These are phyloP conservation scores for Botrytis elliptica DNA, from an alignment of 2,329 filamentous ascomycete species.

Conservation along the genomic window DNA sequence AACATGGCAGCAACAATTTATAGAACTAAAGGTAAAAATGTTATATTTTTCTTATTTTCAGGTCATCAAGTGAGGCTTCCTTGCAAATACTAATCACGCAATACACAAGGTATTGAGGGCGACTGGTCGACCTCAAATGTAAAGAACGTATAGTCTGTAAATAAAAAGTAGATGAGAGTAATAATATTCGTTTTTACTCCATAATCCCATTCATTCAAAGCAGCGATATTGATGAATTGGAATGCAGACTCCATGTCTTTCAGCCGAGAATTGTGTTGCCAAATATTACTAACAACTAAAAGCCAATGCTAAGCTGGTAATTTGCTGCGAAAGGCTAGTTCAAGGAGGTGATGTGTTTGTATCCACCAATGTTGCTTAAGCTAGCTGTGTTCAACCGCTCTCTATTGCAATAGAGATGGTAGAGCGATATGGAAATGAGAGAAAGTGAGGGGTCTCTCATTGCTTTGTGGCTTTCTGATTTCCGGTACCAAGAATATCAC, in stretches of 20 bases:
- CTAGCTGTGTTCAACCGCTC: not conserved
- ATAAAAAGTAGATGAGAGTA: not conserved
- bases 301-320: not conserved
- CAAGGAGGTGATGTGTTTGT: not conserved
- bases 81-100: not conserved
- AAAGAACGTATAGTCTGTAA: too few species aligned
- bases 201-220: not conserved
- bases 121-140: too few species aligned
- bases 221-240: not conserved
- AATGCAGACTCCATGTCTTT: too few species aligned
- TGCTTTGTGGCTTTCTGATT: conserved; percentile 10
- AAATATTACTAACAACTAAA: not conserved
- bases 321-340: not conserved
- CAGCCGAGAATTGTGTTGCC: too few species aligned
- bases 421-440: too few species aligned
- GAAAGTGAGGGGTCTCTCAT: not conserved
- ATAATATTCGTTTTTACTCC: not conserved
- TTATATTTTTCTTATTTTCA: not conserved
- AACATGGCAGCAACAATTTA: not conserved
- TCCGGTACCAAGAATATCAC: conserved; percentile 11
- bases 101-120: not conserved
- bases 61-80: not conserved
- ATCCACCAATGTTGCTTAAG: not conserved
- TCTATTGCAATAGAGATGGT: not conserved
- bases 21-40: not conserved